Percentiles rank a stretch among this genome's conserved stretches.
phyloP scores from a whole-genome alignment of 306 rosid species.

The Vigna angularis region DNA sequence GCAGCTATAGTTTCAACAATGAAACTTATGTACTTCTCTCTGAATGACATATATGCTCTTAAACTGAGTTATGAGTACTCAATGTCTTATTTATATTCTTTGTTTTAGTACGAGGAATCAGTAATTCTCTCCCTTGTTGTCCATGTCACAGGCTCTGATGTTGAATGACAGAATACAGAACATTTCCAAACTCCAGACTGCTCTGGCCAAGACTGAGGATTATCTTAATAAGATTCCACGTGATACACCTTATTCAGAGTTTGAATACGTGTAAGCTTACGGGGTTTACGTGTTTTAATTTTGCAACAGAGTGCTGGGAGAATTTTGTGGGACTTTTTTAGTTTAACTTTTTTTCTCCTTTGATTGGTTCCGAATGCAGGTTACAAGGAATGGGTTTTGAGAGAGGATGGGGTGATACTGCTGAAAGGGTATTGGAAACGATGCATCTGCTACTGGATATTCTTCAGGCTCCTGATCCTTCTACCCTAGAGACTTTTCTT shows the following conservation, averaged over 20 bases:
- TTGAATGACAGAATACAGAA: slow-evolving; percentile 72
- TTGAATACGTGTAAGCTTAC: slow-evolving; percentile 77
- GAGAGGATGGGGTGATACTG: slow-evolving; percentile 93
- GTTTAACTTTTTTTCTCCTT: slow-evolving; percentile 3
- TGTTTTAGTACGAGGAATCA: slow-evolving; percentile 17
- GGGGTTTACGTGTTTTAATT: slow-evolving; percentile 15
- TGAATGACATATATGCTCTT: background rate
- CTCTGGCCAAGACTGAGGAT: slow-evolving; percentile 83
- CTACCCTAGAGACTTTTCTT: slow-evolving; percentile 82
- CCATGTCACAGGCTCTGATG: slow-evolving; percentile 74
- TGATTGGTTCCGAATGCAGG: slow-evolving; percentile 49
- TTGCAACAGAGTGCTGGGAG: slow-evolving; percentile 19
- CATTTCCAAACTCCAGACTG: slow-evolving; percentile 74
- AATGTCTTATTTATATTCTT: background rate
- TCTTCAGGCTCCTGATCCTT: slow-evolving; percentile 97
- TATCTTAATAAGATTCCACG: slow-evolving; percentile 67
- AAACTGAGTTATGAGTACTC: background rate
- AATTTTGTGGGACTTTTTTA: background rate
- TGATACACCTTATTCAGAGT: slow-evolving; percentile 65
- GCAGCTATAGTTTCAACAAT: background rate
- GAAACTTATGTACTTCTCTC: background rate
- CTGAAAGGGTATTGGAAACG: slow-evolving; percentile 68
- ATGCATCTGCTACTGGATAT: slow-evolving; percentile 86
- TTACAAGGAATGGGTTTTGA: slow-evolving; percentile 94
- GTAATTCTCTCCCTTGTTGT: slow-evolving; percentile 31